Conservation (phyloP, 441 rosid genomes). For the Corymbia citriodora region DNA sequence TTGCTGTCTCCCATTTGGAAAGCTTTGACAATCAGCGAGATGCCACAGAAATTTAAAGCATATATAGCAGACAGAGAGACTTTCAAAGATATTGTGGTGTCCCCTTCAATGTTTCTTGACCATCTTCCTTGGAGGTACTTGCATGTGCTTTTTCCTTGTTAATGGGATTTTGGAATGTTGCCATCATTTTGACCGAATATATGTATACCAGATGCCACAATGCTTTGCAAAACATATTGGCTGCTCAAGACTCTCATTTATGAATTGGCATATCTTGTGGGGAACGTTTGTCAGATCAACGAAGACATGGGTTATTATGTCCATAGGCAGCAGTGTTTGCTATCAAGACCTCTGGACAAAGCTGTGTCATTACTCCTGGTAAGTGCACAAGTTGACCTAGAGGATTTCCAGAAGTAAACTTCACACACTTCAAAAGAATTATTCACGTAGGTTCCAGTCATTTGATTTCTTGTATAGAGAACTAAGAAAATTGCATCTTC, state of each 20-base stretch:
- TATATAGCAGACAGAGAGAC: slow-evolving; percentile 58
- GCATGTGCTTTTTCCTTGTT: background rate
- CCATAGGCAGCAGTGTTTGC: background rate
- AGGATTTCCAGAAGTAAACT: background rate
- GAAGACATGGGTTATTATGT: background rate
- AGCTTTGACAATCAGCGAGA: slow-evolving; percentile 40
- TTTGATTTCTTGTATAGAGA: background rate
- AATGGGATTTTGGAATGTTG: background rate
- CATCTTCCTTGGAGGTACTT: slow-evolving; percentile 93
- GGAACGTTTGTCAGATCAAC: background rate
- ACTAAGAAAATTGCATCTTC: background rate
- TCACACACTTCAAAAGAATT: background rate
- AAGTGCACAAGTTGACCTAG: background rate
- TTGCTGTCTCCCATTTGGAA: slow-evolving; percentile 44
- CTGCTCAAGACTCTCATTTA: slow-evolving; percentile 23
- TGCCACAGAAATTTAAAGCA: slow-evolving; percentile 38
- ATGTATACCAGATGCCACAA: slow-evolving; percentile 46
- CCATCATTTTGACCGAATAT: background rate
- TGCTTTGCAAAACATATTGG: slow-evolving; percentile 61
- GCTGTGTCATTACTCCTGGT: background rate
- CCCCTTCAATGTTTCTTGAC: slow-evolving; percentile 87
- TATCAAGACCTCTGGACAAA: background rate
- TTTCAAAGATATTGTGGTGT: slow-evolving; percentile 73
- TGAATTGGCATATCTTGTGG: background rate
- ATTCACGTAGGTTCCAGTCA: background rate